Base-by-base conservation (phyloP, 2,329 filamentous ascomycete genomes). In the Sporothrix euskadiensis region DNA sequence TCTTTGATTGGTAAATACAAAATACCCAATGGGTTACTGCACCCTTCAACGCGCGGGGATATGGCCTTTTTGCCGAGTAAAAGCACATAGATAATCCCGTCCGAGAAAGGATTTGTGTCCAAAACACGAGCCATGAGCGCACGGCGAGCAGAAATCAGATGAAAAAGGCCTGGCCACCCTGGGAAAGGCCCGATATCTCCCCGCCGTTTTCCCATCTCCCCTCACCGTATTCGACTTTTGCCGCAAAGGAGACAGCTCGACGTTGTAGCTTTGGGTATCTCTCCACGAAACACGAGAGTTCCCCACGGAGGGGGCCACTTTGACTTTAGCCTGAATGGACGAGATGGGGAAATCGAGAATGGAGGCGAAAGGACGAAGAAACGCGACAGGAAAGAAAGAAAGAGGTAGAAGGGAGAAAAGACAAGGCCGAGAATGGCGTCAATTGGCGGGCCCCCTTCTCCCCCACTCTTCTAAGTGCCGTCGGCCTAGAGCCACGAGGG, bases 161-260 rank as follows among this genome's bases (percentile, higher is more conserved):
- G 8, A 35, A 56, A 56, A 22, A 56, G 52, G 12, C 9, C 2
- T 22, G 52, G 52, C 4, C n/a, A 26, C 59, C 59, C 59, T 35
- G 39, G 59, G 41, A 41, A 63, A 63, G 35, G 59, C 59, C 59
- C 59, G 59, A 41, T 44, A 65, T 39, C 35, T 19, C 57, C 32
- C 10, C 59, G 19, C 56, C 35, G 35, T 41, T 22, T 19, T 19
- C n/a, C 19, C 32, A 4, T 19, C 8, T 59, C 56, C 16, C 59
- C 59, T 41, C 59, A 44, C 59, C 59, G 35, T 65, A 26, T 44
- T 44, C 22, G 59, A 44, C 59, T 65, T 65, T 65, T 65, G 35
- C 59, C 59, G 59, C 59, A 16, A 44, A 4, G 35, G 59, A 65
- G 35, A 35, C 35, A 65, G 30, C 5, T 59, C 56, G 56, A 35